These are phyloP conservation scores for Rhododendron ovatum DNA, from an alignment of 148 eudicot species.

Conservation along the genomic window DNA sequence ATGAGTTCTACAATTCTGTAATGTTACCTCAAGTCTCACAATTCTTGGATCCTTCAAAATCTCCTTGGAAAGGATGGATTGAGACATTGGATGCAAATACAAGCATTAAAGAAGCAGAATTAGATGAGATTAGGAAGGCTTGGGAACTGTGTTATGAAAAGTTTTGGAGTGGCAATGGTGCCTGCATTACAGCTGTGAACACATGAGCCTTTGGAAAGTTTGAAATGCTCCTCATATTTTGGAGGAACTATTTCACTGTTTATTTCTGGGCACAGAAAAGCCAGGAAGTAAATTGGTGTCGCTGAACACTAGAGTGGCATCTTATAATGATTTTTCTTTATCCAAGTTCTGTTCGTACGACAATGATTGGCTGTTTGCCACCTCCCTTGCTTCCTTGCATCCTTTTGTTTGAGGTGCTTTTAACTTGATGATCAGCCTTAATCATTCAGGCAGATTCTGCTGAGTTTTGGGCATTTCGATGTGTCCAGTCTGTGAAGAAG, in stretches of 20 bases:
- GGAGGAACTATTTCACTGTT: background rate
- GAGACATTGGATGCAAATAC: constrained; percentile 67
- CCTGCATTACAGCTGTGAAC: constrained; percentile 14
- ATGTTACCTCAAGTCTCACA: constrained; percentile 64
- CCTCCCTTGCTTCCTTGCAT: background rate
- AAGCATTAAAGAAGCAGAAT: constrained; percentile 56
- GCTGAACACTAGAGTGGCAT: background rate
- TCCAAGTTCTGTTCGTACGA: background rate
- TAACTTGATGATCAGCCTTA: background rate
- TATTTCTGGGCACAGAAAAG: background rate
- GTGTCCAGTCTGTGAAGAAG: background rate
- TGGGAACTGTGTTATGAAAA: constrained; percentile 58
- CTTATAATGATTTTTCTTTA: background rate
- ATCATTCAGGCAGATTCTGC: background rate
- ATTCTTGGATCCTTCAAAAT: constrained; percentile 56
- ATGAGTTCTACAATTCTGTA: constrained; percentile 50
- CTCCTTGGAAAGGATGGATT: constrained; percentile 89
- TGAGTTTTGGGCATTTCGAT: background rate
- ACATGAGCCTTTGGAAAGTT: constrained; percentile 3
- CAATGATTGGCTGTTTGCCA: background rate
- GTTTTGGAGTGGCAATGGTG: constrained; percentile 28
- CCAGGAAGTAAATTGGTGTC: background rate
- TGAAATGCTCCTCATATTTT: background rate
- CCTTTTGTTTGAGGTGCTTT: background rate
- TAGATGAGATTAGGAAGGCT: constrained; percentile 64